phyloP scores from a whole-genome alignment of 2,329 filamentous ascomycete species.

The Geosmithia morbida region DNA sequence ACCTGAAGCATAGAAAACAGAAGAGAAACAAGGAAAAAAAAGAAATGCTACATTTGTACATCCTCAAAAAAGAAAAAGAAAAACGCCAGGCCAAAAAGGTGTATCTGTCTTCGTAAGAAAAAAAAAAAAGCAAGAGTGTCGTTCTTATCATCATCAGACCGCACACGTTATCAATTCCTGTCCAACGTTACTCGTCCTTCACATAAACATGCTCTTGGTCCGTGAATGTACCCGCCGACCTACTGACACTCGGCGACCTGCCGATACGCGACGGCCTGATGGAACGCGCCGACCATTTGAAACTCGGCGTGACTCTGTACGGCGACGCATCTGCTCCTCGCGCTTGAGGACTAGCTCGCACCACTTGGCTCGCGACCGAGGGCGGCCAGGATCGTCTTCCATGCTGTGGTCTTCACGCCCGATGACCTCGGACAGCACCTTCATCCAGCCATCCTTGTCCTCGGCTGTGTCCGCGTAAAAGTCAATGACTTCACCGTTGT shows the following conservation, averaged over 20 bases:
- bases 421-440: constrained; percentile 60
- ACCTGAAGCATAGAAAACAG: background rate
- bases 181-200: constrained; percentile 7
- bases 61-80: constrained; percentile 4
- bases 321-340: constrained; percentile 43
- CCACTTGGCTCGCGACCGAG: constrained; percentile 42
- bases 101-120: background rate
- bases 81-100: background rate
- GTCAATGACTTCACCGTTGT: constrained; percentile 95
- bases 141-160: background rate
- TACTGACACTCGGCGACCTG: constrained; percentile 1
- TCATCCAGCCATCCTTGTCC: constrained; percentile 93
- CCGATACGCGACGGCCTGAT: background rate
- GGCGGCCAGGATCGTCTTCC: constrained; percentile 27
- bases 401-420: constrained; percentile 35
- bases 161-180: background rate
- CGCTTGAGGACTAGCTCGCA: constrained; percentile 52
- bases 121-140: constrained; percentile 4
- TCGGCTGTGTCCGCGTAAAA: constrained; percentile 86
- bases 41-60: constrained; percentile 1
- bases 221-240: constrained; percentile 31
- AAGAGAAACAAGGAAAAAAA: constrained; percentile 3
- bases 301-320: constrained; percentile 30
- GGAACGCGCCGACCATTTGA: background rate
- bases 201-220: constrained; percentile 43